A percentile compares a stretch with the other conserved stretches of the same genome.
Conservation (phyloP, 1,139 yeast species). For the Blastobotrys aristatus region DNA sequence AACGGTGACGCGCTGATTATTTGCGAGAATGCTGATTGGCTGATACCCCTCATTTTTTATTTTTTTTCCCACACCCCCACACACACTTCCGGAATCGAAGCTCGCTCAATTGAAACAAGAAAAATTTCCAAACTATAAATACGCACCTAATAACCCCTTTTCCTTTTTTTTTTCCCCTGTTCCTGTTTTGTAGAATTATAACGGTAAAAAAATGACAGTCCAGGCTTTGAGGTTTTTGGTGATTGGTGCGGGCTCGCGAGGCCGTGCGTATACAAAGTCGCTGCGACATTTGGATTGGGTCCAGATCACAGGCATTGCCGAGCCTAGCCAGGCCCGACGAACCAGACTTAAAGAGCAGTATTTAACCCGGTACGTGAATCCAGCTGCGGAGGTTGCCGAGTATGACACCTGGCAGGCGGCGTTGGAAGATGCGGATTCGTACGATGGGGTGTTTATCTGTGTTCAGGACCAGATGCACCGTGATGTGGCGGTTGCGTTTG, state of each 20-base stretch:
- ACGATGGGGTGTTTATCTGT: constrained; percentile 25
- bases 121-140: no score
- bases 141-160: no score
- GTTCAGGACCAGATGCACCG: constrained; percentile 28
- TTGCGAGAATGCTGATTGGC: no score
- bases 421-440: constrained; percentile 18
- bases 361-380: constrained; percentile 4
- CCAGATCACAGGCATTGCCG: constrained; percentile 25
- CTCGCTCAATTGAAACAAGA: no score
- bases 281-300: constrained; percentile 20
- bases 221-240: constrained; percentile 14
- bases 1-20: no score
- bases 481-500: constrained; percentile 28
- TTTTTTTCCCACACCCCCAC: no score
- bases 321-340: constrained; percentile 21
- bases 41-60: no score
- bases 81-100: no score
- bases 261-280: constrained; percentile 24
- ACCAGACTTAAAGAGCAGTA: constrained; percentile 14
- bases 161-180: no score
- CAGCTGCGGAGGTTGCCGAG: constrained; percentile 15
- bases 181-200: no score
- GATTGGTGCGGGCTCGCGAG: constrained; percentile 28
- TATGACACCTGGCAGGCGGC: constrained; percentile 24
- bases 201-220: not conserved